Percentiles rank a stretch among this genome's conserved stretches.
Evolutionary conservation across 1,139 yeast species (phyloP).

Genomic region (Hansenula sp.): DNA sequence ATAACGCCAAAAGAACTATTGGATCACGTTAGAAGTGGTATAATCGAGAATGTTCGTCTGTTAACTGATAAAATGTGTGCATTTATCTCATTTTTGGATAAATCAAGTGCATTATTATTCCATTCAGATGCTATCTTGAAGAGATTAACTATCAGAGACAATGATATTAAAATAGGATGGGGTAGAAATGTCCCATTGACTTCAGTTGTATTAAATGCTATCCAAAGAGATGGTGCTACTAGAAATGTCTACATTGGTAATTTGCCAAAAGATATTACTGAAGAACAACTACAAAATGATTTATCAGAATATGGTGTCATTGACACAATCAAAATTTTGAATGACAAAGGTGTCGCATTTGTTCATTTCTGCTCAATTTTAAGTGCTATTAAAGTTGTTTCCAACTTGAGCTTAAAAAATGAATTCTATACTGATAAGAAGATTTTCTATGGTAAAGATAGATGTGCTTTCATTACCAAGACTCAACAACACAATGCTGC

Average conservation of each 20-base stretch:
- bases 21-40: constrained; percentile 89
- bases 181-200: constrained; percentile 66
- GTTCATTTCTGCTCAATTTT: constrained; percentile 82
- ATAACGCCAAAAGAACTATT: constrained; percentile 77
- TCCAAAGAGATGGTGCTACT: constrained; percentile 84
- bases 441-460: constrained; percentile 82
- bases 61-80: constrained; percentile 52
- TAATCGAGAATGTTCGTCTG: constrained; percentile 65
- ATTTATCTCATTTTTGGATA: constrained; percentile 48
- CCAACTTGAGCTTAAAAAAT: constrained; percentile 53
- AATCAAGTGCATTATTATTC: constrained; percentile 47
- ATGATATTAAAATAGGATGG: constrained; percentile 70
- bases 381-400: constrained; percentile 80
- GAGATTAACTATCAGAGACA: constrained; percentile 44
- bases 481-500: constrained; percentile 98
- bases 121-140: constrained; percentile 55
- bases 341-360: constrained; percentile 78
- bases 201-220: constrained; percentile 66
- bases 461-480: constrained; percentile 80
- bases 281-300: constrained; percentile 59
- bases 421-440: constrained; percentile 58
- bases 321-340: constrained; percentile 73
- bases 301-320: constrained; percentile 73
- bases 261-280: constrained; percentile 56
- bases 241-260: constrained; percentile 85